Evolutionary conservation across 1,139 yeast genomes (phyloP).

Genomic region (Yamadazyma kanchanaburiensis): DNA sequence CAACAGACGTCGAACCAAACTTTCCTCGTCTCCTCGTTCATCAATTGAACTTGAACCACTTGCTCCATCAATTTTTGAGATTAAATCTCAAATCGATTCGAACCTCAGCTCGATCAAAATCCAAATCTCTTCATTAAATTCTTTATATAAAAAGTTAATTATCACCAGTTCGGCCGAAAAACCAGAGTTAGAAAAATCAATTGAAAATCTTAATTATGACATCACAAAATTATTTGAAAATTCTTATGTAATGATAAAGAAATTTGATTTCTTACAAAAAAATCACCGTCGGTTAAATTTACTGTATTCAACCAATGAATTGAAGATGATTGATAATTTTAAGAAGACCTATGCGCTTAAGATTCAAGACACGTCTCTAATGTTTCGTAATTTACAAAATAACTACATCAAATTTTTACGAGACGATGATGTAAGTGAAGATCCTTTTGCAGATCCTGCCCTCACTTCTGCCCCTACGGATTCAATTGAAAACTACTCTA

Average conservation of each 20-base stretch:
- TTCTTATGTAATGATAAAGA: slow-evolving; percentile 73
- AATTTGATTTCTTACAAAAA: slow-evolving; percentile 51
- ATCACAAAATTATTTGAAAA: slow-evolving; percentile 73
- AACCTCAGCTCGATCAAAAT: slow-evolving; percentile 46
- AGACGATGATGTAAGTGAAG: slow-evolving; percentile 60
- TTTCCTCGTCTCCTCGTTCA: too few relatives aligned
- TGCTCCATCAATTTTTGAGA: slow-evolving; percentile 78
- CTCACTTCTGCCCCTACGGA: too few relatives aligned
- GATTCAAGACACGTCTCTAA: slow-evolving; percentile 74
- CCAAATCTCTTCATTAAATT: slow-evolving; percentile 56
- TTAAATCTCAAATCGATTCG: slow-evolving; percentile 69
- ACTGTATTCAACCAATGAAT: slow-evolving; percentile 45
- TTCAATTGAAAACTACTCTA: slow-evolving; percentile 43
- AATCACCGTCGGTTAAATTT: slow-evolving; percentile 31
- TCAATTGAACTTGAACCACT: slow-evolving; percentile 48
- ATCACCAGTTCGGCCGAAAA: slow-evolving; percentile 85
- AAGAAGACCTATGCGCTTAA: slow-evolving; percentile 81
- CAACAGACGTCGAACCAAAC: too few relatives aligned
- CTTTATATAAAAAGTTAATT: slow-evolving; percentile 74
- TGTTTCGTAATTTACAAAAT: slow-evolving; percentile 83
- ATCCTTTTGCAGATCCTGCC: slow-evolving; percentile 17
- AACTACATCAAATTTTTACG: slow-evolving; percentile 75
- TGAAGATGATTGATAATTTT: slow-evolving; percentile 71
- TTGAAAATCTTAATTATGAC: slow-evolving; percentile 71
- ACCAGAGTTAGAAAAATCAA: slow-evolving; percentile 57